These are phyloP conservation scores for Rhodotorula sp. DNA, from an alignment of 1,284 basidiomycete genomes.

Conservation along the genomic window DNA sequence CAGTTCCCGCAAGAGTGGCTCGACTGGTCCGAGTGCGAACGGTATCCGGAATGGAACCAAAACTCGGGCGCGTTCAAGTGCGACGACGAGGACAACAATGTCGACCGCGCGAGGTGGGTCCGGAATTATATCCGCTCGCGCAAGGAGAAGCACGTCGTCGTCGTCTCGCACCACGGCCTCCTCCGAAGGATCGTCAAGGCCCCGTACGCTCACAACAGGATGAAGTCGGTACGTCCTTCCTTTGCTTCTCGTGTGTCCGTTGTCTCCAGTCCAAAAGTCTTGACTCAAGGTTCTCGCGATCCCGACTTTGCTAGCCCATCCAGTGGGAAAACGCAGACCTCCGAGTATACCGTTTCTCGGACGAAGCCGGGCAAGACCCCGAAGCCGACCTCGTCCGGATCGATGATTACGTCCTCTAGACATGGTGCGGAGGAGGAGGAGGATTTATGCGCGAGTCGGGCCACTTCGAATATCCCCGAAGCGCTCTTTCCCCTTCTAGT, in stretches of 20 bases:
- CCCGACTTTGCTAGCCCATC: neutral
- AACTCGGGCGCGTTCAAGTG: slow-evolving; percentile 28
- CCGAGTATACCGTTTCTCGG: slow-evolving; percentile 33
- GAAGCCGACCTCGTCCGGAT: slow-evolving; percentile 36
- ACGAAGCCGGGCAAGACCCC: slow-evolving; percentile 19
- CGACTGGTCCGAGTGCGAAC: slow-evolving; percentile 29
- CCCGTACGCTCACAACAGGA: slow-evolving; percentile 27
- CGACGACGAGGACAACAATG: slow-evolving; percentile 29
- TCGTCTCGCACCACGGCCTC: slow-evolving; percentile 36
- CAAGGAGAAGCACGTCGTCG: slow-evolving; percentile 25
- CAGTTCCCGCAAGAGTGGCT: slow-evolving; percentile 24
- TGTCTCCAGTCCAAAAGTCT: no score
- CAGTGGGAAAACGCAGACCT: slow-evolving; percentile 35
- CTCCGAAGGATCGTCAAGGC: slow-evolving; percentile 31
- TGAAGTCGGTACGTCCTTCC: slow-evolving; percentile 10
- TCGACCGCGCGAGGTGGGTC: slow-evolving; percentile 34
- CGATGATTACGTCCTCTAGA: neutral
- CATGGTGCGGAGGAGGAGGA: no score
- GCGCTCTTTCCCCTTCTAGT: no score
- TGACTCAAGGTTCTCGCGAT: no score
- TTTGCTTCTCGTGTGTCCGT: neutral
- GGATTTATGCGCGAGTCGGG: no score
- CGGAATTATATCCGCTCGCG: slow-evolving; percentile 25
- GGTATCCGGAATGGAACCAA: slow-evolving; percentile 33
- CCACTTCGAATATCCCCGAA: no score